Percentiles rank a stretch among this genome's conserved stretches.
Conservation (phyloP, 2,329 filamentous ascomycete species). For the Colletotrichum sp. region DNA sequence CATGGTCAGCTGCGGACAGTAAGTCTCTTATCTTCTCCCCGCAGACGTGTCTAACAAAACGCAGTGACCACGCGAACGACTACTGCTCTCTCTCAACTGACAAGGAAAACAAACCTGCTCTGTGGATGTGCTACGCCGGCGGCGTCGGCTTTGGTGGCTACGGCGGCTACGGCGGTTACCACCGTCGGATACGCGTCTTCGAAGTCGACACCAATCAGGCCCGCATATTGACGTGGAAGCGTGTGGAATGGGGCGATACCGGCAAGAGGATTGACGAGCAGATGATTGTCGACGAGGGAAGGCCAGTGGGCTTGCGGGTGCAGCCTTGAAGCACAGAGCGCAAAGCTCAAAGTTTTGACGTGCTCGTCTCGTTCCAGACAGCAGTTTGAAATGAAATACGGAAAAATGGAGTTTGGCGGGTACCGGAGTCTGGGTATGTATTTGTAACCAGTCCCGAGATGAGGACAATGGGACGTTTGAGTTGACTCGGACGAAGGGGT, state of each 20-base stretch:
- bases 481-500: not conserved
- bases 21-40: conserved; percentile 37
- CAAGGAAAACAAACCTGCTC: conserved; percentile 62
- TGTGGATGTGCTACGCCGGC: conserved; percentile 99
- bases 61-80: conserved; percentile 91
- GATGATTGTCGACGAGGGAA: conserved; percentile 69
- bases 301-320: conserved; percentile 30
- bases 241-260: conserved; percentile 72
- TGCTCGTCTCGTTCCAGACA: not conserved
- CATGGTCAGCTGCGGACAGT: conserved; percentile 92
- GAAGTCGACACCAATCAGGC: conserved; percentile 93
- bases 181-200: conserved; percentile 85
- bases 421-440: conserved; percentile 8
- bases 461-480: not conserved
- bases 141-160: conserved; percentile 94
- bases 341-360: not conserved
- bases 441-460: not conserved
- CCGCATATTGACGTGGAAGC: conserved; percentile 90
- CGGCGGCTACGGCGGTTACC: conserved; percentile 85
- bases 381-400: not conserved
- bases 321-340: not conserved
- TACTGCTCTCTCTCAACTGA: conserved; percentile 80
- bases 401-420: conserved; percentile 8
- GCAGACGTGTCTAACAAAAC: not conserved
- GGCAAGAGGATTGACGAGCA: conserved; percentile 63